Evolutionary conservation across 495 filamentous ascomycete genomes (phyloP).

Genomic region (Cenococcum geophilum): DNA sequence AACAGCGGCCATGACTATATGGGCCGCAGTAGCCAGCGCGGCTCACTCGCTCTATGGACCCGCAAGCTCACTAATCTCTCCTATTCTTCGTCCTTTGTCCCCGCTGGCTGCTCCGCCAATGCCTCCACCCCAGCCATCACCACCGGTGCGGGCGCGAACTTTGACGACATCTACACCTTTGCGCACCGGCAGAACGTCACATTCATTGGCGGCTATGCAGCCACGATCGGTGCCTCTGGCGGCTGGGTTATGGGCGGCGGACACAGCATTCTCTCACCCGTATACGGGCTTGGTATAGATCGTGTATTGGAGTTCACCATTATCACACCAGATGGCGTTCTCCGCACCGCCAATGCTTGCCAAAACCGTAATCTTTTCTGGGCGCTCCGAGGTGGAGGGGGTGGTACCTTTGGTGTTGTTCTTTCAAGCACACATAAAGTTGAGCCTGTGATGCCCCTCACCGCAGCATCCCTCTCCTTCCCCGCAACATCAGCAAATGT

Average conservation of each 20-base stretch:
- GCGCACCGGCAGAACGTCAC: constrained; percentile 33
- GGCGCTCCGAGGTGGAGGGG: constrained; percentile 17
- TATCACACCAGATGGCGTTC: constrained; percentile 23
- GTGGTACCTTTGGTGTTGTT: too few species aligned
- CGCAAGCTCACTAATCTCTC: neutral
- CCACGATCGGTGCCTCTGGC: neutral
- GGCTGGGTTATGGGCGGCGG: constrained; percentile 25
- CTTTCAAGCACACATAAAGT: too few species aligned
- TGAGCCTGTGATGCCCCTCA: too few species aligned
- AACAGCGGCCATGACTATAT: too few species aligned
- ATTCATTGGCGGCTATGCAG: constrained; percentile 27
- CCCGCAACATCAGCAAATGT: neutral
- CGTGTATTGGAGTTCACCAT: constrained; percentile 24
- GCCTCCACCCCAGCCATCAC: constrained; percentile 20
- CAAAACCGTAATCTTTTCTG: constrained; percentile 26
- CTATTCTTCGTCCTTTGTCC: neutral
- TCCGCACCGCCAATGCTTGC: constrained; percentile 17
- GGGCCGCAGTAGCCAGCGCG: neutral
- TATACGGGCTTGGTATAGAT: constrained; percentile 27
- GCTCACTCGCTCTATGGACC: neutral
- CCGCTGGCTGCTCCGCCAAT: constrained; percentile 21
- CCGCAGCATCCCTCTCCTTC: too few species aligned
- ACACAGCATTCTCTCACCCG: constrained; percentile 13
- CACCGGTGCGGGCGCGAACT: constrained; percentile 8
- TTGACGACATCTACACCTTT: constrained; percentile 30